phyloP scores from a whole-genome alignment of 2,329 filamentous ascomycete species.

The Seiridium cupressi region DNA sequence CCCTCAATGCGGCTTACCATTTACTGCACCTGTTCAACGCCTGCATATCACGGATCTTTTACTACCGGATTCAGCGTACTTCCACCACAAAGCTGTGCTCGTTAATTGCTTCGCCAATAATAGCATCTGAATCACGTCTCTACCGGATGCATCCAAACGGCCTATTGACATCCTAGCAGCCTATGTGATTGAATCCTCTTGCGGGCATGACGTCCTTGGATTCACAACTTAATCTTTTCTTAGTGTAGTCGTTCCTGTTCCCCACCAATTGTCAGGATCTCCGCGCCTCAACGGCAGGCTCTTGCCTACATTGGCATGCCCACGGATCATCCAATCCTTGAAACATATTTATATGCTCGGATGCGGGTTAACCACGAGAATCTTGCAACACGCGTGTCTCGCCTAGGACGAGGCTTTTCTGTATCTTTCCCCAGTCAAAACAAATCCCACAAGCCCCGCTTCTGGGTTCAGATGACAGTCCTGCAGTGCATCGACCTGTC shows the following conservation, averaged over 20 bases:
- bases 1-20: background rate
- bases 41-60: too few relatives aligned
- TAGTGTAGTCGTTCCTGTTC: background rate
- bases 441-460: background rate
- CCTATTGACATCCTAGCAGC: too few relatives aligned
- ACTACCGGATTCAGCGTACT: background rate
- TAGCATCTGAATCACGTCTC: background rate
- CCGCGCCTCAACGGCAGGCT: background rate
- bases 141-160: too few relatives aligned
- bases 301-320: background rate
- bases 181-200: background rate
- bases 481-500: background rate
- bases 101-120: background rate
- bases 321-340: background rate
- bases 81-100: background rate
- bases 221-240: background rate
- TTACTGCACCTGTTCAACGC: background rate
- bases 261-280: background rate
- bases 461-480: background rate
- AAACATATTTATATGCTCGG: background rate
- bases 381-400: background rate
- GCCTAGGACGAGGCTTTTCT: too few relatives aligned
- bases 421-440: too few relatives aligned
- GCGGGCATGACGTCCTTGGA: background rate
- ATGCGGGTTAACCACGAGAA: background rate